Evolutionary conservation across 1,284 basidiomycete species (phyloP).

Genomic region (Farysia itapuensis): DNA sequence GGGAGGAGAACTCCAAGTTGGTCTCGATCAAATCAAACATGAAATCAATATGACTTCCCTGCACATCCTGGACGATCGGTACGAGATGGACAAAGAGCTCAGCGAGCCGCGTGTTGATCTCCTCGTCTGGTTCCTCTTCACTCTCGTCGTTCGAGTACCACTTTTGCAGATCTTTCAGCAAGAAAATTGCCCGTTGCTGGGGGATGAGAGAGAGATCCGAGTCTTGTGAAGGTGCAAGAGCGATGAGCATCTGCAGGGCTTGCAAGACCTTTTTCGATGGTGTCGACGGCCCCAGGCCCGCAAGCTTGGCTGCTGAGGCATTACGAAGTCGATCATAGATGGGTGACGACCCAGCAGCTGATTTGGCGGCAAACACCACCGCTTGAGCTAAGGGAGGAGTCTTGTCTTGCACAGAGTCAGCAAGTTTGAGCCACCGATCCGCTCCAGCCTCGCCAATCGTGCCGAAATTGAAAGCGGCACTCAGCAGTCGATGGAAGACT

Average conservation of each 20-base stretch:
- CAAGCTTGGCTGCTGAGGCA: conserved; percentile 77
- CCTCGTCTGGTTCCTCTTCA: conserved; percentile 66
- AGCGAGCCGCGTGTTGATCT: conserved; percentile 76
- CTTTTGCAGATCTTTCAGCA: conserved; percentile 79
- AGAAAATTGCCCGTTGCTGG: conserved; percentile 80
- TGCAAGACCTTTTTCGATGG: conserved; percentile 72
- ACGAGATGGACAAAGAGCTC: conserved; percentile 75
- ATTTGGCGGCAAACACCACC: conserved; percentile 31
- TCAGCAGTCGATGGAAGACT: conserved; percentile 46
- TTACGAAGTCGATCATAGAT: conserved; percentile 82
- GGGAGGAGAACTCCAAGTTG: conserved; percentile 74
- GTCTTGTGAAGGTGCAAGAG: conserved; percentile 75
- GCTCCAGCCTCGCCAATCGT: conserved; percentile 35
- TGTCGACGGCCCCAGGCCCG: conserved; percentile 70
- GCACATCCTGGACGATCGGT: conserved; percentile 83
- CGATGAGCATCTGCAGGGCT: conserved; percentile 72
- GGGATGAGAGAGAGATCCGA: conserved; percentile 78
- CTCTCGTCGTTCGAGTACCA: conserved; percentile 76
- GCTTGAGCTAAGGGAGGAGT: conserved; percentile 22
- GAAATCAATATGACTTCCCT: conserved; percentile 87
- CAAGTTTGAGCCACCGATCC: conserved; percentile 49
- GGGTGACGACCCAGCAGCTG: conserved; percentile 56
- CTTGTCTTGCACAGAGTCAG: conserved; percentile 16
- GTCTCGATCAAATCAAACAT: conserved; percentile 87
- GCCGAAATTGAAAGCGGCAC: conserved; percentile 48